Percentiles rank a stretch among this genome's conserved stretches.
Evolutionary conservation across 225 moss, liverwort and hornwort species (phyloP).

Genomic region (Climacium dendroides): DNA sequence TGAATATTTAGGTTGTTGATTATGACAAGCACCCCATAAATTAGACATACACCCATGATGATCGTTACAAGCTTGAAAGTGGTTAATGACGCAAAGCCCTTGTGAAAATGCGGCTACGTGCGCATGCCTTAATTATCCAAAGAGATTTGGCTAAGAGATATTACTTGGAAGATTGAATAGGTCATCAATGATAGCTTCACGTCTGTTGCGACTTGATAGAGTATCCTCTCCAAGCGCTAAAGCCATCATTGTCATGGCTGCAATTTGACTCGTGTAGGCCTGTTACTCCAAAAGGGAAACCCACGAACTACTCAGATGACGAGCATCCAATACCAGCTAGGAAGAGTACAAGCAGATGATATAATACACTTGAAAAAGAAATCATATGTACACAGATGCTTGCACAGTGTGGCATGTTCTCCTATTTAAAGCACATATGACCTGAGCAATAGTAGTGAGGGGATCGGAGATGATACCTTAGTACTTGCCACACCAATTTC

Average conservation of each 20-base stretch:
- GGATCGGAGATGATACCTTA: conserved; percentile 38
- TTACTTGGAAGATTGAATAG: conserved; percentile 82
- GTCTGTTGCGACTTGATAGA: conserved; percentile 67
- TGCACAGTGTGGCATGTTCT: not conserved
- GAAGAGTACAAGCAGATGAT: not conserved
- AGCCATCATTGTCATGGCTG: conserved; percentile 99
- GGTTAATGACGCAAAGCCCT: not conserved
- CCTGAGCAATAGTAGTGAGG: not conserved
- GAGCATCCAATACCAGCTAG: not conserved
- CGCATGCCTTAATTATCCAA: not conserved
- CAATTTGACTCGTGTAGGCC: conserved; percentile 99
- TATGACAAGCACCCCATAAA: not conserved
- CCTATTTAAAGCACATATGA: not conserved
- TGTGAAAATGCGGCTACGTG: not conserved
- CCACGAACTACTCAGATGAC: not conserved
- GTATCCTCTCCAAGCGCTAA: conserved; percentile 92
- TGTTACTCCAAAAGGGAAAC: conserved; percentile 3
- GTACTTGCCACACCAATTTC: conserved; percentile 99
- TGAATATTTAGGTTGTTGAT: not conserved
- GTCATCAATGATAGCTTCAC: conserved; percentile 91
- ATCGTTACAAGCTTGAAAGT: not conserved
- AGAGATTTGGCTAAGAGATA: not conserved
- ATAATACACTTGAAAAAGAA: not conserved
- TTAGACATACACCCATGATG: not conserved
- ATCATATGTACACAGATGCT: not conserved